Conservation (phyloP, 352 stramenopile species). For the Thalassiosira ordinaria region DNA sequence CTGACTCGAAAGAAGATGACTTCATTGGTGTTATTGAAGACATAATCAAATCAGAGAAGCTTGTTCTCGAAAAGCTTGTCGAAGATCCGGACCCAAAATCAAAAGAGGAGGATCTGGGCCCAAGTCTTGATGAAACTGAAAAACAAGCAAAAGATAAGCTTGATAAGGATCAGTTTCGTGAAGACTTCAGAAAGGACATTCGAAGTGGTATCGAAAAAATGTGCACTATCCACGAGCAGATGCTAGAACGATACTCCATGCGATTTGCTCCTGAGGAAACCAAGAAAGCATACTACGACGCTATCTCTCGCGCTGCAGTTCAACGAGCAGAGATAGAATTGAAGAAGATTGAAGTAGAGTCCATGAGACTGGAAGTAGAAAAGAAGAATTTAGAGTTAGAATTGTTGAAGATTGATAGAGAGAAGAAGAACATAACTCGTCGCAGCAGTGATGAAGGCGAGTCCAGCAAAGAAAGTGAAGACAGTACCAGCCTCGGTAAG, state of each 20-base stretch:
- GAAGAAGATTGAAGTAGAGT: slow-evolving; percentile 3
- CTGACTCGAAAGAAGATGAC: background rate
- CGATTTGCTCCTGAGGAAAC: background rate
- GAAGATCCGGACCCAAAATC: too few species aligned
- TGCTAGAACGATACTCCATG: slow-evolving; percentile 5
- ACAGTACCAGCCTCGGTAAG: too few species aligned
- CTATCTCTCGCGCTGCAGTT: background rate
- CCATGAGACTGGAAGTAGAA: background rate
- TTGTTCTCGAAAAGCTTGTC: background rate
- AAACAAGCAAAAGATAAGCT: background rate
- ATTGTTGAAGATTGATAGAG: background rate
- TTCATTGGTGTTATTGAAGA: background rate
- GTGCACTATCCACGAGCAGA: slow-evolving; percentile 10
- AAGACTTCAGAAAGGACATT: background rate
- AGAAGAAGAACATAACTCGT: background rate
- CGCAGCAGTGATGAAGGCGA: background rate
- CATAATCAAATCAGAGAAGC: background rate
- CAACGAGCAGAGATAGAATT: slow-evolving; percentile 1
- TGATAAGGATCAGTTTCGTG: background rate
- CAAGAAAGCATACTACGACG: background rate
- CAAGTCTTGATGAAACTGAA: background rate
- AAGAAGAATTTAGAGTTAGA: background rate
- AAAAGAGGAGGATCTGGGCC: too few species aligned
- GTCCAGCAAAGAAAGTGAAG: too few species aligned
- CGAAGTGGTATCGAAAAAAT: slow-evolving; percentile 6